Percentiles rank a stretch among this genome's conserved stretches.
Evolutionary conservation across 345 rosid genomes (phyloP).

Genomic region (Camelina sativa): DNA sequence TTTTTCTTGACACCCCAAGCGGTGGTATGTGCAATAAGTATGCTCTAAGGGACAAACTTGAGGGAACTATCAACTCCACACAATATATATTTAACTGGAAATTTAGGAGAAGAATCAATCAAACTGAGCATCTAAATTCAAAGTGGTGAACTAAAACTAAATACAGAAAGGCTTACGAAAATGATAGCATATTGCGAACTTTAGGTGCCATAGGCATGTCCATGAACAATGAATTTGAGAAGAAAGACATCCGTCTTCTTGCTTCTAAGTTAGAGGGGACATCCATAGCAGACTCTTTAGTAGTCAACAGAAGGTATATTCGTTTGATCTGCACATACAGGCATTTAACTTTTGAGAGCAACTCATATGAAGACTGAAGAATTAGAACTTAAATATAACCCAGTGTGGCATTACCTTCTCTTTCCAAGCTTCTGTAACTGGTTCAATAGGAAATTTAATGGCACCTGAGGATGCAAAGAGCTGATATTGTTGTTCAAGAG

Average conservation of each 20-base stretch:
- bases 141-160: conserved; percentile 9
- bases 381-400: conserved; percentile 12
- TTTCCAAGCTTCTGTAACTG: conserved; percentile 88
- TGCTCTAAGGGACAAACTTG: neutral
- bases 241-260: conserved; percentile 94
- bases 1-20: no score
- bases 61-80: conserved; percentile 17
- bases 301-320: conserved; percentile 78
- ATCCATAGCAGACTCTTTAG: conserved; percentile 99
- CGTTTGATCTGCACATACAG: conserved; percentile 66
- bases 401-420: conserved; percentile 66
- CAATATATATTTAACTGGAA: conserved; percentile 4
- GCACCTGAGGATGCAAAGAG: conserved; percentile 94
- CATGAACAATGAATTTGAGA: conserved; percentile 98
- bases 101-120: conserved; percentile 8
- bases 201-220: conserved; percentile 96
- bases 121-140: conserved; percentile 4
- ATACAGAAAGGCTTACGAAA: conserved; percentile 76
- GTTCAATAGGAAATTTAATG: conserved; percentile 77
- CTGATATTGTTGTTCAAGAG: conserved; percentile 68
- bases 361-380: conserved; percentile 3
- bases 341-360: conserved; percentile 19
- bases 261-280: conserved; percentile 99
- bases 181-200: conserved; percentile 99
- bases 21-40: no score